phyloP scores from a whole-genome alignment of 202 grass and related monocot genomes.

The Panicum virgatum region DNA sequence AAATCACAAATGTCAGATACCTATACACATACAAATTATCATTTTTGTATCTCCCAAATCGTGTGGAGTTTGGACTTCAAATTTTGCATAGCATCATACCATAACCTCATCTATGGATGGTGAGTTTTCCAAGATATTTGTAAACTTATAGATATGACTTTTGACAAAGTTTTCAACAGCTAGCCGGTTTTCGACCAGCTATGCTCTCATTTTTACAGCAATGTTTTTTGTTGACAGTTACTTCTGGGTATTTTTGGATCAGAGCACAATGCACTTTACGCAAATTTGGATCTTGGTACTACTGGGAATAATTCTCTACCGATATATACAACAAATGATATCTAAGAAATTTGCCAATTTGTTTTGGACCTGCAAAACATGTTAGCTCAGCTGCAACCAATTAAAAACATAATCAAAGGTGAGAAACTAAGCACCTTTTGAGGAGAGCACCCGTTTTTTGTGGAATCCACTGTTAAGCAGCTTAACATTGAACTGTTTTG shows the following conservation, averaged over 20 bases:
- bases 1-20: background rate
- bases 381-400: background rate
- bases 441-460: slow-evolving; percentile 82
- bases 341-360: background rate
- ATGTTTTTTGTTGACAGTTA: background rate
- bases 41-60: background rate
- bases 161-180: background rate
- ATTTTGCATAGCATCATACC: background rate
- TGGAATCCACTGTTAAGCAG: slow-evolving; percentile 79
- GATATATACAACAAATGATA: background rate
- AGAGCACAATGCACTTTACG: background rate
- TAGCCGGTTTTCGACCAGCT: background rate
- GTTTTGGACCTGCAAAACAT: background rate
- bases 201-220: background rate
- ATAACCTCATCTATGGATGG: background rate
- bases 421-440: slow-evolving; percentile 57
- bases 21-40: background rate
- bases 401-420: background rate
- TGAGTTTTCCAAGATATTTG: background rate
- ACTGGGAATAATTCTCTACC: background rate
- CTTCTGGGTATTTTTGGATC: background rate
- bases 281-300: background rate
- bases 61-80: background rate
- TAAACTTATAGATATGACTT: background rate
- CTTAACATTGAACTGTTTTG: slow-evolving; percentile 83